A percentile compares a stretch with the other conserved stretches of the same genome.
Conservation (phyloP, 129 eudicot genomes). For the Flaveria brownii region DNA sequence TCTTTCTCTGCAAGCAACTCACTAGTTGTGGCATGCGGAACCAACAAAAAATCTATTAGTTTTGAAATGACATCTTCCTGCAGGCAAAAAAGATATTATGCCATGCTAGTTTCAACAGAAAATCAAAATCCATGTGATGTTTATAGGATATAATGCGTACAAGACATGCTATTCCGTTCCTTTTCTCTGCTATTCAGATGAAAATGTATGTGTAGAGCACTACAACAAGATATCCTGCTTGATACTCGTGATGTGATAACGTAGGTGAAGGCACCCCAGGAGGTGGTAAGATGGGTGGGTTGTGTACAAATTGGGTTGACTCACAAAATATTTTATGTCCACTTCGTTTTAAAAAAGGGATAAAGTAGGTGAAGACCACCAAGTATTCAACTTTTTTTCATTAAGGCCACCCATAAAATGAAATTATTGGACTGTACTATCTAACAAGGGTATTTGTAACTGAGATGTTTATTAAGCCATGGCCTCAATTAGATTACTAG, state of each 20-base stretch:
- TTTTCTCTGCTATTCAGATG: background rate
- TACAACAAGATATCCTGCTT: background rate
- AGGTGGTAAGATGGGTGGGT: constrained; percentile 1
- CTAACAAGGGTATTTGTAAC: too few species aligned
- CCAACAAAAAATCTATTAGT: constrained; percentile 78
- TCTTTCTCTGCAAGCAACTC: constrained; percentile 74
- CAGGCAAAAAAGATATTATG: constrained; percentile 18
- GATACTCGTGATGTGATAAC: too few species aligned
- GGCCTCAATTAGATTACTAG: too few species aligned
- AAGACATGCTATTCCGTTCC: background rate
- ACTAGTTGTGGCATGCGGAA: constrained; percentile 77
- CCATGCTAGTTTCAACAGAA: constrained; percentile 30
- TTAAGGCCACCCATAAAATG: background rate
- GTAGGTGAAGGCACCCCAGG: background rate
- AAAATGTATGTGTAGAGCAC: background rate
- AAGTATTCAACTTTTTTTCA: background rate
- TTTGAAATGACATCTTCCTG: constrained; percentile 84
- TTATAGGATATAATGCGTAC: background rate
- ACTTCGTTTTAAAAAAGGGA: background rate
- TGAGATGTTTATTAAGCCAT: too few species aligned
- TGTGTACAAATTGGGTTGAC: background rate
- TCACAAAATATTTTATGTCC: too few species aligned
- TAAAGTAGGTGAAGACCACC: constrained; percentile 6
- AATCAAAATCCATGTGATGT: background rate
- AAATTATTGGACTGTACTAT: too few species aligned